Evolutionary conservation across 441 rosid species (phyloP).

Genomic region (Corymbia calophylla): DNA sequence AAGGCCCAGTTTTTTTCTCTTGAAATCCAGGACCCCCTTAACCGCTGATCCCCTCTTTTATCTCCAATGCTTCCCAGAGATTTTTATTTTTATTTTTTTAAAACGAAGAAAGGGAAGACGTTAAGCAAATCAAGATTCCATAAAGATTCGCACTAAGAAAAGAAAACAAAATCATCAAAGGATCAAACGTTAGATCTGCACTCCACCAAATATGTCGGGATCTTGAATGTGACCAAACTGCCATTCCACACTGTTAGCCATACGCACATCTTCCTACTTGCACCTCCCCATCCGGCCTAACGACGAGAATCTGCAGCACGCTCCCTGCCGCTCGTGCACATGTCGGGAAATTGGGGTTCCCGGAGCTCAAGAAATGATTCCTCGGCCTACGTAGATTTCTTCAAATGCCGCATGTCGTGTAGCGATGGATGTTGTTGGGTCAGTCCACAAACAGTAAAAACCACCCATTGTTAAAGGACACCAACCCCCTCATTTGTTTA

Average conservation of each 20-base stretch:
- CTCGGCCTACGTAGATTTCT: no score
- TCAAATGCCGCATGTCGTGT: no score
- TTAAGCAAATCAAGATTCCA: background rate
- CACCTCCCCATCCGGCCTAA: background rate
- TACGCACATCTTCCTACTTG: background rate
- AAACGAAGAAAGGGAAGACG: background rate
- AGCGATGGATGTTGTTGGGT: background rate
- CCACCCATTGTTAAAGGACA: background rate
- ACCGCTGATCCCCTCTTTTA: background rate
- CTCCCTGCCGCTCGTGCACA: background rate
- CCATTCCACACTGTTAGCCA: background rate
- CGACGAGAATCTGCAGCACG: background rate
- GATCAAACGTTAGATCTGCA: background rate
- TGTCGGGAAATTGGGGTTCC: no score
- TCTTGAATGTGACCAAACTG: background rate
- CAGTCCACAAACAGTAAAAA: background rate
- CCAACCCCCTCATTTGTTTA: background rate
- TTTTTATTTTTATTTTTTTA: background rate
- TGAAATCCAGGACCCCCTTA: background rate
- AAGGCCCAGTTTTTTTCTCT: background rate
- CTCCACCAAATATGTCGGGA: background rate
- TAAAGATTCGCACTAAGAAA: background rate
- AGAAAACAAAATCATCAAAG: background rate
- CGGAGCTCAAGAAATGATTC: no score
- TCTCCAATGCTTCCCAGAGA: background rate